Evolutionary conservation across 1,284 basidiomycete genomes (phyloP).

Genomic region (Puccinia hordei): DNA sequence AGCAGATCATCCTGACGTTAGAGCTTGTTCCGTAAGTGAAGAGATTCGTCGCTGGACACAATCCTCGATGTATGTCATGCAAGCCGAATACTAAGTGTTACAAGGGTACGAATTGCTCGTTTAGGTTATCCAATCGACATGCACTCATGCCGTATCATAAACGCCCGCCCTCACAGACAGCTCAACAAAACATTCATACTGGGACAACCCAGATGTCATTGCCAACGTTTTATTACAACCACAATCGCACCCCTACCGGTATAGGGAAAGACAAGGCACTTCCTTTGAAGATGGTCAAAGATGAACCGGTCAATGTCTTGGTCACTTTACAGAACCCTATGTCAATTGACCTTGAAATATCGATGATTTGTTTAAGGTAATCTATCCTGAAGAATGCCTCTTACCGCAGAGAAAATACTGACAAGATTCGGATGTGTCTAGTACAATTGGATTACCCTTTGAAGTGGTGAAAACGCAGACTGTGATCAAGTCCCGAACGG

Average conservation of each 20-base stretch:
- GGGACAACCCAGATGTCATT: conserved; percentile 1
- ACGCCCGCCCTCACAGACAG: neutral
- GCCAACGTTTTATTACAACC: conserved; percentile 39
- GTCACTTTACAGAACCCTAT: conserved; percentile 43
- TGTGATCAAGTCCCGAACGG: conserved; percentile 7
- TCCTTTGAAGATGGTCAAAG: conserved; percentile 25
- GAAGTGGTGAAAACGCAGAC: conserved; percentile 2
- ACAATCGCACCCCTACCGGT: conserved; percentile 1
- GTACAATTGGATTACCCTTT: conserved; percentile 9
- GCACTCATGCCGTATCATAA: conserved; percentile 26
- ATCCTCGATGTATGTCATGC: neutral
- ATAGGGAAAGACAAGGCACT: conserved; percentile 1
- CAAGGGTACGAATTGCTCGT: neutral
- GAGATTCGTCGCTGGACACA: neutral
- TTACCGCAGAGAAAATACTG: neutral
- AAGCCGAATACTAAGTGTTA: neutral
- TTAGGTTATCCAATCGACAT: conserved; percentile 29
- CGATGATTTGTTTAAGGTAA: conserved; percentile 40
- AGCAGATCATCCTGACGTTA: conserved; percentile 10
- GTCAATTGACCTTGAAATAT: conserved; percentile 34
- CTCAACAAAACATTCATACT: neutral
- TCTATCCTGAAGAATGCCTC: no score
- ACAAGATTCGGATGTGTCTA: neutral
- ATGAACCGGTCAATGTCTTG: conserved; percentile 26
- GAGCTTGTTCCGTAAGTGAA: conserved; percentile 35